Evolutionary conservation across 2,329 filamentous ascomycete genomes (phyloP), one percentile per base, ranked within the genome.

Genomic region (Colletotrichum sp.): DNA sequence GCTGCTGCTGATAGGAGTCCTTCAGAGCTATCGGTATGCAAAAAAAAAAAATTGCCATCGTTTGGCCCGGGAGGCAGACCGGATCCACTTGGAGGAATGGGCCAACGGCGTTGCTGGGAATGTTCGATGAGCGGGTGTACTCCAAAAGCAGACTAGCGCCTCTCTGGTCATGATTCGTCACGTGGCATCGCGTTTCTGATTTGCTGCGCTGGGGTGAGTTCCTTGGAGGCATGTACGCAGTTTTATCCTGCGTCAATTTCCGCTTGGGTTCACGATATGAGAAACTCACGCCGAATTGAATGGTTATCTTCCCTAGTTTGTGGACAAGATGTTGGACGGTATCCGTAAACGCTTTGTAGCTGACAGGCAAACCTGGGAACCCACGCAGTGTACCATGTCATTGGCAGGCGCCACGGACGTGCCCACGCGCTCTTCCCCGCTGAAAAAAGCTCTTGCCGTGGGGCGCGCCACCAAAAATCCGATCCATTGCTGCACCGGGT

Each of bases 31-130:
- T 58, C 55, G 55, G 43, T 48, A 58, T 16, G 21, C 16, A 28
- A 58, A 58, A 61, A 63, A 70, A 70, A 70, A 70, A 70, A 70
- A 63, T 70, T 63, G 67, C 67, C 67, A 63, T 70, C 38, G 32
- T 28, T 69, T 43, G 21, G 55, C 21, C 52, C 26, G 52, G 32
- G 43, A 8, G 12, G 16, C 10, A 24, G 15, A 18, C n/a, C 60
- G 32, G 58, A 30, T 36, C 68, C 68, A 71, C 68, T 16, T 8
- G 13, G 12, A 21, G 55, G 43, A 65, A 71, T 55, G 58, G 30
- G 15, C 58, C 68, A 71, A 71, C 58, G 68, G 36, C 58, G 68
- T 65, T 30, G 60, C 28, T 65, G 16, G n/a, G 67, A 70, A 70
- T 63, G 57, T 61, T 70, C 67, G 15, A 70, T 70, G 34, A 32